A percentile compares a stretch with the other conserved stretches of the same genome.
Evolutionary conservation across 331 rosid species (phyloP).

Genomic region (Quercus lobata): DNA sequence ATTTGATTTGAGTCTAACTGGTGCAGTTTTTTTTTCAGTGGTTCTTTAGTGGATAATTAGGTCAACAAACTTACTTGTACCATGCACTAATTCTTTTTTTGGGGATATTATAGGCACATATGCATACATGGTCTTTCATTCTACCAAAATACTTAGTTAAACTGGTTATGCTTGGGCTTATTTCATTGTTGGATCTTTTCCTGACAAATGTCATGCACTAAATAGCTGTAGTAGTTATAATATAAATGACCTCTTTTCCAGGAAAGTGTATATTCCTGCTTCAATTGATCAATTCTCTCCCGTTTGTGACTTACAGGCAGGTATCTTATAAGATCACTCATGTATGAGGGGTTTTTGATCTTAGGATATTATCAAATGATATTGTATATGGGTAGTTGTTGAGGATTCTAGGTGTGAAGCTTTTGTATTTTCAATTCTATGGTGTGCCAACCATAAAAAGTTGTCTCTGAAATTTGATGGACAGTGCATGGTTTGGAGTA

Average conservation of each 20-base stretch:
- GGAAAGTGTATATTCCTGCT: neutral
- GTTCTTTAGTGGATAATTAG: neutral
- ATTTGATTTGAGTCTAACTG: neutral
- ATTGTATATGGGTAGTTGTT: neutral
- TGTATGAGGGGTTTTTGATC: neutral
- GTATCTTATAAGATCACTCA: neutral
- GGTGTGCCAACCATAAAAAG: slow-evolving; percentile 9
- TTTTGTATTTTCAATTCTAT: neutral
- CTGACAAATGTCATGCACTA: neutral
- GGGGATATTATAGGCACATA: neutral
- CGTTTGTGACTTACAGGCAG: neutral
- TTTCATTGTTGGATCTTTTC: neutral
- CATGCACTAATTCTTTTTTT: neutral
- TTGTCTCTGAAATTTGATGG: slow-evolving; percentile 20
- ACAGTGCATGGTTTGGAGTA: slow-evolving; percentile 86
- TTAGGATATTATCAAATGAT: neutral
- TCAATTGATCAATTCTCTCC: neutral
- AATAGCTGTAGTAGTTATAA: neutral
- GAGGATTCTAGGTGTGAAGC: neutral
- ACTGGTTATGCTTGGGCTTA: neutral
- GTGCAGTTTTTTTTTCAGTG: neutral
- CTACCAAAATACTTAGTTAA: neutral
- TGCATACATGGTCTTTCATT: neutral
- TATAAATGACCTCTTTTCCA: neutral
- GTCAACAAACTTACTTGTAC: neutral